Percentiles rank a stretch among this genome's conserved stretches.
Evolutionary conservation across 2,329 filamentous ascomycete genomes (phyloP).

Genomic region (Fusarium chaquense): DNA sequence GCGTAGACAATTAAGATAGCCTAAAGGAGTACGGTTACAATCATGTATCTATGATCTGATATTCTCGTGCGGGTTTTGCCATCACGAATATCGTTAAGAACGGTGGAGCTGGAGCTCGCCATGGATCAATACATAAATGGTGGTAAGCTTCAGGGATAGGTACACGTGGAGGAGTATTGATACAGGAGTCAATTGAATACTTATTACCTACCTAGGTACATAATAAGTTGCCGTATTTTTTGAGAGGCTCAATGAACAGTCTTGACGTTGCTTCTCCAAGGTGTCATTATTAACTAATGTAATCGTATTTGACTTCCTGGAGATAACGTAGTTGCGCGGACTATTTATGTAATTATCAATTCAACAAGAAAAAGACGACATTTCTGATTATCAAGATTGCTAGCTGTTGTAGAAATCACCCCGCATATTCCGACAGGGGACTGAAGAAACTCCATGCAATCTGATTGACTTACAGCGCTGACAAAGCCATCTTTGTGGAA

Average conservation of each 20-base stretch:
- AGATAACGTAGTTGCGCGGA: constrained; percentile 19
- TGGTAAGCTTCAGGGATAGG: constrained; percentile 28
- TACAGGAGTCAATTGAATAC: constrained; percentile 11
- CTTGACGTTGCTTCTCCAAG: background rate
- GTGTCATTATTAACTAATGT: background rate
- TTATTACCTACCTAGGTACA: background rate
- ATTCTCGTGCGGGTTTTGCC: constrained; percentile 25
- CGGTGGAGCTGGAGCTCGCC: constrained; percentile 33
- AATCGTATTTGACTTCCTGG: background rate
- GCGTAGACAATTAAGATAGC: constrained; percentile 2
- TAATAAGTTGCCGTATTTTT: constrained; percentile 4
- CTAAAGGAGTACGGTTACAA: background rate
- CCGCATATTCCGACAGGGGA: constrained; percentile 27
- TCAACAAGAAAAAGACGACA: constrained; percentile 1
- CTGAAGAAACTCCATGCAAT: constrained; percentile 15
- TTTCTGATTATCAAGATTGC: constrained; percentile 24
- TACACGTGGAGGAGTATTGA: constrained; percentile 21
- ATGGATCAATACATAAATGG: constrained; percentile 22
- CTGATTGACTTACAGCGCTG: constrained; percentile 31
- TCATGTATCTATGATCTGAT: constrained; percentile 33
- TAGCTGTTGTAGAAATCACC: constrained; percentile 23
- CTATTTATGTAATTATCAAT: constrained; percentile 32
- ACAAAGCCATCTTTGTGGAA: constrained; percentile 27
- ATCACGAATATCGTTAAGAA: constrained; percentile 15
- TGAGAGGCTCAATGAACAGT: constrained; percentile 16